Evolutionary conservation across 768 basidiomycete genomes (phyloP).

Genomic region (Symmetrospora coprosmae): DNA sequence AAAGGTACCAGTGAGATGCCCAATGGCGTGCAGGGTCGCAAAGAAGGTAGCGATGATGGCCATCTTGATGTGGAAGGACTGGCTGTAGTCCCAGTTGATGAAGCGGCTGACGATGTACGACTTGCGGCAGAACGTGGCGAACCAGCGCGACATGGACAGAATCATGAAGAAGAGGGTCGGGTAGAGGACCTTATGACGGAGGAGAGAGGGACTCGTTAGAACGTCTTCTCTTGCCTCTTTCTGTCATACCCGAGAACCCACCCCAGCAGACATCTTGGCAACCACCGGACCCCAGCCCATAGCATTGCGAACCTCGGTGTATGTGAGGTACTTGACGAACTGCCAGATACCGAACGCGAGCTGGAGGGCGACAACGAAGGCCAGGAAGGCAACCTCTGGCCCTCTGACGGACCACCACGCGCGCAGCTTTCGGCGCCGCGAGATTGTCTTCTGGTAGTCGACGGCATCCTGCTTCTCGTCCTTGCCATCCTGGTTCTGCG

Average conservation of each 20-base stretch:
- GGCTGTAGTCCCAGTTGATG: slow-evolving; percentile 16
- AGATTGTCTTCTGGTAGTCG: neutral
- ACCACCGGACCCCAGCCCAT: slow-evolving; percentile 1
- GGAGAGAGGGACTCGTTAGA: no score
- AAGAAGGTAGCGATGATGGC: neutral
- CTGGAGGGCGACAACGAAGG: neutral
- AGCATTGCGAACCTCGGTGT: neutral
- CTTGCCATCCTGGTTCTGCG: neutral
- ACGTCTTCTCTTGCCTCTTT: no score
- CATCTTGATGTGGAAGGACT: slow-evolving; percentile 17
- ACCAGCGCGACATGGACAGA: slow-evolving; percentile 13
- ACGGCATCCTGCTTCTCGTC: slow-evolving; percentile 12
- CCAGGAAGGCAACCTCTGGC: slow-evolving; percentile 11
- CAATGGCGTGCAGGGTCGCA: neutral
- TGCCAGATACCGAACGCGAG: slow-evolving; percentile 7
- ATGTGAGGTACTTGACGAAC: slow-evolving; percentile 3
- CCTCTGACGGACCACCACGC: slow-evolving; percentile 18
- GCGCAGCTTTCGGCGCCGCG: neutral
- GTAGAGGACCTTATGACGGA: no score
- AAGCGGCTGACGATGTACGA: slow-evolving; percentile 12
- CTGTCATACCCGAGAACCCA: no score
- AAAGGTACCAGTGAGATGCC: slow-evolving; percentile 13
- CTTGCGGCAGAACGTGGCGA: slow-evolving; percentile 7
- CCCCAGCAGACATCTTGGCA: slow-evolving; percentile 11
- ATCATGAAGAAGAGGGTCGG: slow-evolving; percentile 16